Conservation (phyloP, 1,284 basidiomycete genomes). For the Cutaneotrichosporon mucoides region DNA sequence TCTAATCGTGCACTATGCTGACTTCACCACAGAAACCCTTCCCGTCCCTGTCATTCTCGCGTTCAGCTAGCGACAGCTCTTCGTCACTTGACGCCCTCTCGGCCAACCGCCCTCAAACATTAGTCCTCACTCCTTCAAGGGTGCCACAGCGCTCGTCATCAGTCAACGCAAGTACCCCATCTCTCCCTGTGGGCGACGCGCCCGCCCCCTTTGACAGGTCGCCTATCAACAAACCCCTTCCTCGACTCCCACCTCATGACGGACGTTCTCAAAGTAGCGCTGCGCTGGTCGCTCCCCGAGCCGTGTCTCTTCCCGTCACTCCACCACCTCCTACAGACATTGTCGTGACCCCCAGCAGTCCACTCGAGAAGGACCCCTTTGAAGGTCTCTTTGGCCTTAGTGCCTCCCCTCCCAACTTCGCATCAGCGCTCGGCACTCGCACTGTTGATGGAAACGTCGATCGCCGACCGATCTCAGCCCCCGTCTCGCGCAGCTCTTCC, state of each 20-base stretch:
- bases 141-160: conserved; percentile 16
- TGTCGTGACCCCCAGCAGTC: conserved; percentile 42
- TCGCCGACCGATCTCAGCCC: conserved; percentile 17
- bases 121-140: conserved; percentile 13
- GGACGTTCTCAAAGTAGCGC: not conserved
- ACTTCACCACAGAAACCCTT: conserved; percentile 17
- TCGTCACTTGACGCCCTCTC: conserved; percentile 6
- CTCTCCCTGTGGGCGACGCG: not conserved
- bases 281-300: not conserved
- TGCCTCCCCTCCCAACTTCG: not conserved
- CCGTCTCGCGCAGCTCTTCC: conserved; percentile 12
- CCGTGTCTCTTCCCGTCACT: conserved; percentile 1
- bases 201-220: conserved; percentile 1
- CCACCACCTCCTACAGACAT: conserved; percentile 28
- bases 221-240: conserved; percentile 13
- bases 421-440: not conserved
- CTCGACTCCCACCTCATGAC: conserved; percentile 3
- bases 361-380: conserved; percentile 17
- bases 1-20: not conserved
- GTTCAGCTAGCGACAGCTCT: conserved; percentile 22
- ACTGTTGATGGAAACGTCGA: not conserved
- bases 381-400: conserved; percentile 7
- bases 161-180: not conserved
- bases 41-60: conserved; percentile 26
- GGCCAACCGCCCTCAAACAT: not conserved